Percentiles rank a stretch among this genome's conserved stretches.
Evolutionary conservation across 805 yeast species (phyloP).

Genomic region (Candida fluviatilis): DNA sequence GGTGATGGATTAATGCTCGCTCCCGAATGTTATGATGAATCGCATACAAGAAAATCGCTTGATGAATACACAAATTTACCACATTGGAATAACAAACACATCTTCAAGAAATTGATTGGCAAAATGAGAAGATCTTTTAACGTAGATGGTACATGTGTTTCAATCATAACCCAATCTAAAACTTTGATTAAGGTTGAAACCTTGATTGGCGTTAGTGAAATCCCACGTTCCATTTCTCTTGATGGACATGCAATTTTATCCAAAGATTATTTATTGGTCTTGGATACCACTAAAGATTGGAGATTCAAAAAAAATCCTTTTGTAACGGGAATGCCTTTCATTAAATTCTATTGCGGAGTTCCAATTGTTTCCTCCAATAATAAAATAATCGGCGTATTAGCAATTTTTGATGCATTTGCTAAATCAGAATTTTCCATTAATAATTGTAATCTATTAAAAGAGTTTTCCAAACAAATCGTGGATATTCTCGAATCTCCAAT

Average conservation of each 20-base stretch:
- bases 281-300: constrained; percentile 70
- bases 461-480: constrained; percentile 40
- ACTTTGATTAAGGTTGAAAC: constrained; percentile 50
- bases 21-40: constrained; percentile 55
- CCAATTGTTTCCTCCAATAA: constrained; percentile 40
- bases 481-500: constrained; percentile 33
- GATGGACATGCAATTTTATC: constrained; percentile 71
- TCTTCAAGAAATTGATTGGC: constrained; percentile 36
- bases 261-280: constrained; percentile 46
- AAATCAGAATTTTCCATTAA: constrained; percentile 32
- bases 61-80: constrained; percentile 32
- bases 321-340: constrained; percentile 56
- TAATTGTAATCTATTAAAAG: constrained; percentile 32
- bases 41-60: constrained; percentile 40
- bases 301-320: constrained; percentile 59
- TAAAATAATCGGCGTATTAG: constrained; percentile 50
- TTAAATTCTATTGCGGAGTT: constrained; percentile 63
- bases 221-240: constrained; percentile 53
- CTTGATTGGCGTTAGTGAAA: constrained; percentile 44
- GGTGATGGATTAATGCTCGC: constrained; percentile 48
- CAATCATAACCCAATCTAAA: constrained; percentile 47
- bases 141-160: constrained; percentile 53
- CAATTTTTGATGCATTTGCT: constrained; percentile 52
- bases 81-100: constrained; percentile 44
- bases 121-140: constrained; percentile 39